A percentile compares a stretch with the other conserved stretches of the same genome.
phyloP scores from a whole-genome alignment of 441 rosid species.

The Euphorbia celastroides region DNA sequence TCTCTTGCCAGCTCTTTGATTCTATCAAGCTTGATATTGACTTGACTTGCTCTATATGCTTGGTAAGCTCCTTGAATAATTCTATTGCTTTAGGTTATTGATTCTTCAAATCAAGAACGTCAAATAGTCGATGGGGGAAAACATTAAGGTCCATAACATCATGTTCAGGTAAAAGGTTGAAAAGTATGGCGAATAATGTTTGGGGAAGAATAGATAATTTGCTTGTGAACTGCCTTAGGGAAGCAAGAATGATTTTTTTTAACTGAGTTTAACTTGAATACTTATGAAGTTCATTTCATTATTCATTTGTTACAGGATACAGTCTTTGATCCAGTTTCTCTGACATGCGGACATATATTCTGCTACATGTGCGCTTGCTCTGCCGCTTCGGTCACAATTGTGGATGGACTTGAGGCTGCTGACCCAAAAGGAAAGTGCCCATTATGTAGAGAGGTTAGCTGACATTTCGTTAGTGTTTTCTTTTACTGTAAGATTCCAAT shows the following conservation, averaged over 20 bases:
- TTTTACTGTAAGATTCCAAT: too few species aligned
- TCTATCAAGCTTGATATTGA: too few species aligned
- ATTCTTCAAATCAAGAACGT: background rate
- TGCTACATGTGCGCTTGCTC: conserved; percentile 91
- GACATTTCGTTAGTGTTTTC: too few species aligned
- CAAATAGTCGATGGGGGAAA: background rate
- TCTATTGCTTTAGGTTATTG: too few species aligned
- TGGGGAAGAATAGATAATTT: background rate
- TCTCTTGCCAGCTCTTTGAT: conserved; percentile 62
- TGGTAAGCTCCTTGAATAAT: too few species aligned
- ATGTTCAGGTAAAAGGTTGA: background rate
- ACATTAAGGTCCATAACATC: background rate
- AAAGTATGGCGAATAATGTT: background rate
- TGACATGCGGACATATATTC: conserved; percentile 85
- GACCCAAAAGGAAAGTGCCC: conserved; percentile 63
- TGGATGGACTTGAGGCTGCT: conserved; percentile 68
- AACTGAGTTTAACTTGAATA: background rate
- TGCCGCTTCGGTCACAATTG: conserved; percentile 72
- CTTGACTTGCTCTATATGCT: too few species aligned
- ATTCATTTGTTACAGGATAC: conserved; percentile 47
- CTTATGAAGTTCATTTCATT: background rate
- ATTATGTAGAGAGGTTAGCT: conserved; percentile 68
- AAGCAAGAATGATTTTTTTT: background rate
- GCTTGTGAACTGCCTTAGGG: too few species aligned
- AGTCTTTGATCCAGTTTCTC: conserved; percentile 80